A percentile compares a stretch with the other conserved stretches of the same genome.
phyloP scores from a whole-genome alignment of 768 basidiomycete genomes.

The Termitomyces sp. region DNA sequence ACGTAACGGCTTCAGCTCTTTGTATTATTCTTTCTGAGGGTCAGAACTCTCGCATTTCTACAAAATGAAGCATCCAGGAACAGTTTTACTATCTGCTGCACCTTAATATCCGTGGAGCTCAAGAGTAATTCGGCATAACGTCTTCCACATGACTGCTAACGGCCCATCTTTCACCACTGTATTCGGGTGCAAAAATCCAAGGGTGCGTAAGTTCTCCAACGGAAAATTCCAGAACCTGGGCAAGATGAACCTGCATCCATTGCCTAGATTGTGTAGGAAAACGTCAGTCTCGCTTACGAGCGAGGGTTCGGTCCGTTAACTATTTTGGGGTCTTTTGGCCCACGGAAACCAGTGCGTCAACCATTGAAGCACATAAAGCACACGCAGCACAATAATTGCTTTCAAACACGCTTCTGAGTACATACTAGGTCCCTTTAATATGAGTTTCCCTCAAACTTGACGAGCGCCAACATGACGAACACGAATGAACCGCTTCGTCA shows the following conservation, averaged over 20 bases:
- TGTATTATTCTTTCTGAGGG: neutral
- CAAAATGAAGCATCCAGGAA: neutral
- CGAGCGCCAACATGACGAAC: neutral
- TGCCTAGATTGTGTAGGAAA: neutral
- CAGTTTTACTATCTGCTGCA: neutral
- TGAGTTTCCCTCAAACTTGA: neutral
- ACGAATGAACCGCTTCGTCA: constrained; percentile 1
- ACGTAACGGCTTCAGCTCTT: neutral
- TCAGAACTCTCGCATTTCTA: neutral
- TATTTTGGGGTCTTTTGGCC: neutral
- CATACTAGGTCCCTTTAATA: neutral
- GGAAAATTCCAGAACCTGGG: neutral
- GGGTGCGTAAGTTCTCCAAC: neutral
- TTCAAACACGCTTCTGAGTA: neutral
- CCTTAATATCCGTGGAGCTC: neutral
- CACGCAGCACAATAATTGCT: neutral
- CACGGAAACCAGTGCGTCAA: neutral
- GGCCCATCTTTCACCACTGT: constrained; percentile 1
- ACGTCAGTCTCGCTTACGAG: constrained; percentile 1
- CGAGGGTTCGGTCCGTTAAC: neutral
- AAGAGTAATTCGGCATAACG: neutral
- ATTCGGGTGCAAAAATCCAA: constrained; percentile 1
- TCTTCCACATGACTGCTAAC: neutral
- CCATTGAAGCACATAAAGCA: neutral
- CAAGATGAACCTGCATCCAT: neutral